A percentile compares a stretch with the other conserved stretches of the same genome.
Evolutionary conservation across 2,329 filamentous ascomycete genomes (phyloP).

Genomic region (Onygenales sp.): DNA sequence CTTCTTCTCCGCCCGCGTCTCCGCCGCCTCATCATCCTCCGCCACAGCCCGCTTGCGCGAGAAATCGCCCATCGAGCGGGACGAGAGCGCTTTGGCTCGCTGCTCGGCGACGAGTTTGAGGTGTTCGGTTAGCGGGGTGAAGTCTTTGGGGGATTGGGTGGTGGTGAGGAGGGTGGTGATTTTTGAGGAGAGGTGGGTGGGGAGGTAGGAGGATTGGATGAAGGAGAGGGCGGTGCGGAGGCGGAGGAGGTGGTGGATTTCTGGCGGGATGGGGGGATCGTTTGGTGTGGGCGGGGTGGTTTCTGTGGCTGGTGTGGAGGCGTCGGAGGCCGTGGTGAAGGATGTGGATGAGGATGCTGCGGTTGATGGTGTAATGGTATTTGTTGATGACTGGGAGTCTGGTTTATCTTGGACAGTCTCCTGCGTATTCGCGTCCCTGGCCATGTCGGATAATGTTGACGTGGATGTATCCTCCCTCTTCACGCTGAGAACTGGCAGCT

Average conservation of each 20-base stretch:
- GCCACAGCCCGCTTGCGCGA: constrained; percentile 30
- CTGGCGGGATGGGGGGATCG: constrained; percentile 18
- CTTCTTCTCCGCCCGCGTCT: constrained; percentile 65
- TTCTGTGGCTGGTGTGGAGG: constrained; percentile 30
- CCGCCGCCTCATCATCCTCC: constrained; percentile 31
- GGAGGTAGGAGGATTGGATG: constrained; percentile 41
- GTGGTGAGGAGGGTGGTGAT: constrained; percentile 29
- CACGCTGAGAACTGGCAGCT: constrained; percentile 63
- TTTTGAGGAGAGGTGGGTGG: constrained; percentile 26
- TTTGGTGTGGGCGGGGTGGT: constrained; percentile 22
- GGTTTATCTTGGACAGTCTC: constrained; percentile 18
- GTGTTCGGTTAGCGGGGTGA: constrained; percentile 61
- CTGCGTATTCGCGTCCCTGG: constrained; percentile 17
- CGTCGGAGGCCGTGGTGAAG: constrained; percentile 26
- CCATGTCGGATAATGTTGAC: constrained; percentile 13
- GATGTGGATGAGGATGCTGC: constrained; percentile 23
- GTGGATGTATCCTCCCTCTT: constrained; percentile 44
- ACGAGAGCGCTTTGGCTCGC: constrained; percentile 60
- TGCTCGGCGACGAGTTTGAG: constrained; percentile 56
- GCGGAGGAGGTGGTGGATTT: constrained; percentile 35
- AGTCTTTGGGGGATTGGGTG: constrained; percentile 47
- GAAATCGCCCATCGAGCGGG: constrained; percentile 48
- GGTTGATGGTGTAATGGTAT: constrained; percentile 21
- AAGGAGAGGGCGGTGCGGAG: constrained; percentile 42
- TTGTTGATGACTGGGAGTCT: constrained; percentile 23